phyloP scores from a whole-genome alignment of 352 stramenopile species.

The Phytophthora macrochlamydospora region DNA sequence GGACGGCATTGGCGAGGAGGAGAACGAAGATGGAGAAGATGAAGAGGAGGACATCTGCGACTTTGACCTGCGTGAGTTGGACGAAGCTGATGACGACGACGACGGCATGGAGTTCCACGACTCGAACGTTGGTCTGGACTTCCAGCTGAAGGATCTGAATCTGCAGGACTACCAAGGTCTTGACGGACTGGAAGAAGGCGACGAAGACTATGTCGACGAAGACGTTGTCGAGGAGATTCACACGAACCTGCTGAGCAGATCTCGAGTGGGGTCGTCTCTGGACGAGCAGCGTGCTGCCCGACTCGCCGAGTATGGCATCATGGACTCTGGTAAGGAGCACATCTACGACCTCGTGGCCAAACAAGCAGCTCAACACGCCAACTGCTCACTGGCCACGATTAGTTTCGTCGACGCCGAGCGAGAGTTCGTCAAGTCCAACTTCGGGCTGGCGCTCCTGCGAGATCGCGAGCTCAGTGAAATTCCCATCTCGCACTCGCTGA shows the following conservation, averaged over 20 bases:
- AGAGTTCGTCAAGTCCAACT: slow-evolving; percentile 66
- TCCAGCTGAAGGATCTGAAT: slow-evolving; percentile 44
- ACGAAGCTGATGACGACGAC: slow-evolving; percentile 29
- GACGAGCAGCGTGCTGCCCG: slow-evolving; percentile 48
- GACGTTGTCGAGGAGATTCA: slow-evolving; percentile 57
- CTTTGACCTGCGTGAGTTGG: slow-evolving; percentile 39
- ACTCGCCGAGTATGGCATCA: slow-evolving; percentile 56
- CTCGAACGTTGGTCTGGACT: slow-evolving; percentile 44
- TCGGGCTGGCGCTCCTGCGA: slow-evolving; percentile 31
- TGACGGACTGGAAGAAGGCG: slow-evolving; percentile 41
- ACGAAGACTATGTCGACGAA: slow-evolving; percentile 51
- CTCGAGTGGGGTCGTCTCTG: slow-evolving; percentile 14
- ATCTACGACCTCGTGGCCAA: slow-evolving; percentile 64
- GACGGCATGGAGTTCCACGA: slow-evolving; percentile 45
- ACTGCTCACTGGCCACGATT: slow-evolving; percentile 59
- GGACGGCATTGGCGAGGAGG: slow-evolving; percentile 36
- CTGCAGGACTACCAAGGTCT: slow-evolving; percentile 50
- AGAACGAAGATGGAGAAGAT: slow-evolving; percentile 46
- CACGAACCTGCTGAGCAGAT: slow-evolving; percentile 28
- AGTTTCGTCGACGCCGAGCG: slow-evolving; percentile 66
- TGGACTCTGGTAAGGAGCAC: slow-evolving; percentile 57
- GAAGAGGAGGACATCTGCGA: slow-evolving; percentile 33
- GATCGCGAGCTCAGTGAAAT: slow-evolving; percentile 40
- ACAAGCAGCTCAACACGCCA: slow-evolving; percentile 54
- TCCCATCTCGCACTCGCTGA: slow-evolving; percentile 59